These are phyloP conservation scores for Cinchona pubescens DNA, from an alignment of 257 asterid genomes.

Conservation along the genomic window DNA sequence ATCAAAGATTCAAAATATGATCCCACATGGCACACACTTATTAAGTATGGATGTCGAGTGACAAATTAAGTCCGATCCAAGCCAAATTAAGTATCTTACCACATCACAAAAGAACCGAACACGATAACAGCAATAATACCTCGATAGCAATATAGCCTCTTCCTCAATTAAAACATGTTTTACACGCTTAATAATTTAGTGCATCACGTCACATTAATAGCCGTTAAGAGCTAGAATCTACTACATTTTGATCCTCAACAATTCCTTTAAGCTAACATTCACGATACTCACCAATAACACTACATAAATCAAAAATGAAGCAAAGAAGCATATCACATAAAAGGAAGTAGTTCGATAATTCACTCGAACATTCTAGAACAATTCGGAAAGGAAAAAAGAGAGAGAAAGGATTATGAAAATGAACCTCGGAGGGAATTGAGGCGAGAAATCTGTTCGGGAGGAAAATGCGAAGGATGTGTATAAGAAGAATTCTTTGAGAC, in stretches of 20 bases:
- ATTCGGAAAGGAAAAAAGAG: not conserved
- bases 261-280: too few relatives aligned
- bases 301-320: not conserved
- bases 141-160: not conserved
- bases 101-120: not conserved
- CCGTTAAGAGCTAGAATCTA: too few relatives aligned
- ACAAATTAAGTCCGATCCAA: not conserved
- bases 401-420: not conserved
- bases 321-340: not conserved
- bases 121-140: not conserved
- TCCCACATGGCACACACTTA: not conserved
- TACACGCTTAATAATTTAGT: not conserved
- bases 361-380: not conserved
- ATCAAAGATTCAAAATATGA: not conserved
- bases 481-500: constrained; percentile 81
- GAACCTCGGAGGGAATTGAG: constrained; percentile 77
- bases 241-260: too few relatives aligned
- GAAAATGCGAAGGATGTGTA: constrained; percentile 75
- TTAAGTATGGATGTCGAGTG: not conserved
- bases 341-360: not conserved
- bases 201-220: not conserved
- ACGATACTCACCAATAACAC: not conserved
- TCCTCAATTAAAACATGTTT: not conserved
- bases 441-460: constrained; percentile 92
- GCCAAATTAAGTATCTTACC: not conserved